Base-by-base conservation (phyloP, 371 early-diverging fungal genomes). In the Homolaphlyctis polyrhiza region DNA sequence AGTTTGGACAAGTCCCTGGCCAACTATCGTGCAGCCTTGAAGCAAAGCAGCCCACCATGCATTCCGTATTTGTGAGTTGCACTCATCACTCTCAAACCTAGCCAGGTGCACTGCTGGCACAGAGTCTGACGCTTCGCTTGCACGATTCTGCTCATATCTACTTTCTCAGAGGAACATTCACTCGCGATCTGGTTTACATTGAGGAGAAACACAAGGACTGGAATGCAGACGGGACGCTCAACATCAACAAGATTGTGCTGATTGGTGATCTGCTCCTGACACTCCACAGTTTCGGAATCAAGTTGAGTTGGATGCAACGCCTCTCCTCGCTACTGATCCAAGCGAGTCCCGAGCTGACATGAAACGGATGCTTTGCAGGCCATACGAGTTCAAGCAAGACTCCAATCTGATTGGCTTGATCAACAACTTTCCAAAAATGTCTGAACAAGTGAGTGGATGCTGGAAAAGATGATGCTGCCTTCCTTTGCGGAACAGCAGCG, bases 181-280 rank as follows among this genome's bases (percentile, higher is more conserved):
- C 70, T 30, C 58, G 75, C 14, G 80, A 79, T 47, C 58, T 79
- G 57, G 48, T 79, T 14, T 79, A 79, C 62, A 71, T 74, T 35
- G 74, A 79, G 39, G 80, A 79, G 57, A 60, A 64, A 27, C 65
- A 75, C 61, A 71, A 74, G 64, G 77, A 77, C 61, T 30, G 35
- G 23, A 66, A 67, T 28, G 29, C 61, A 2, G 75, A 75, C 49
- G 74, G 74, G 2, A 48, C 66, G 18, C 60, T 79, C 57, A 77
- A 77, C 58, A 39, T 79, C 8, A 43, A 66, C 25, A 79, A 79
- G 60, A 71, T 72, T 54, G 43, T 79, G 28, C 55, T 72, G 62
- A 71, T 79, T 64, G 77, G 75, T 21, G 80, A 79, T 58, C 61
- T 75, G 5, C 62, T 79, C 36, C 57, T 77, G 21, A 77, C 69